Percentiles rank a stretch among this genome's conserved stretches.
These are phyloP conservation scores for Anisogramma anomala DNA, from an alignment of 2,329 filamentous ascomycete species.

Conservation along the genomic window DNA sequence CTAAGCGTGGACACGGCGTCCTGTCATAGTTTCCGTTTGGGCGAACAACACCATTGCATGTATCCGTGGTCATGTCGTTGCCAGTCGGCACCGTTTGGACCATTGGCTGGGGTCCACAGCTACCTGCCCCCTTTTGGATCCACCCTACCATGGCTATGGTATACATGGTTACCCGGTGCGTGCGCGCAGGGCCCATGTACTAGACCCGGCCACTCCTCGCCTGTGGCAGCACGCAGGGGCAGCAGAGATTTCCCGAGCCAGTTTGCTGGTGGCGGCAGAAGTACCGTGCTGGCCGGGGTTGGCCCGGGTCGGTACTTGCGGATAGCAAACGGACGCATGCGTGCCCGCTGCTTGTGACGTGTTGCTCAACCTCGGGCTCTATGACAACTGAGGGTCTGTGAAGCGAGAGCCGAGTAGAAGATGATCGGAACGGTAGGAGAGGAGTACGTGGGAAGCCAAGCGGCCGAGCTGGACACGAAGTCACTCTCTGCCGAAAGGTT, in stretches of 20 bases:
- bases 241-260: not conserved
- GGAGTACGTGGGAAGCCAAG: not conserved
- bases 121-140: not conserved
- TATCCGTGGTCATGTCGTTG: slow-evolving; percentile 1
- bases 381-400: not conserved
- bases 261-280: slow-evolving; percentile 3
- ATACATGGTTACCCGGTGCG: not conserved
- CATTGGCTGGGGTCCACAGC: not conserved
- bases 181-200: not conserved
- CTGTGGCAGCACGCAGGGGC: not conserved
- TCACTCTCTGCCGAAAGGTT: slow-evolving; percentile 1
- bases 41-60: not conserved
- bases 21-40: slow-evolving; percentile 9
- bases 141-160: not conserved
- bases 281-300: not conserved
- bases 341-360: slow-evolving; percentile 6
- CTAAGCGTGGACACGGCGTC: slow-evolving; percentile 3
- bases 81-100: not conserved
- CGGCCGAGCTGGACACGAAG: not conserved
- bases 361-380: not conserved
- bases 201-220: not conserved
- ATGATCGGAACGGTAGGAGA: not conserved
- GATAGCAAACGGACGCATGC: slow-evolving; percentile 5
- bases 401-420: not conserved
- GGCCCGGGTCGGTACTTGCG: not conserved